Evolutionary conservation across 345 rosid genomes (phyloP).

Genomic region (Crucihimalaya himalaica): DNA sequence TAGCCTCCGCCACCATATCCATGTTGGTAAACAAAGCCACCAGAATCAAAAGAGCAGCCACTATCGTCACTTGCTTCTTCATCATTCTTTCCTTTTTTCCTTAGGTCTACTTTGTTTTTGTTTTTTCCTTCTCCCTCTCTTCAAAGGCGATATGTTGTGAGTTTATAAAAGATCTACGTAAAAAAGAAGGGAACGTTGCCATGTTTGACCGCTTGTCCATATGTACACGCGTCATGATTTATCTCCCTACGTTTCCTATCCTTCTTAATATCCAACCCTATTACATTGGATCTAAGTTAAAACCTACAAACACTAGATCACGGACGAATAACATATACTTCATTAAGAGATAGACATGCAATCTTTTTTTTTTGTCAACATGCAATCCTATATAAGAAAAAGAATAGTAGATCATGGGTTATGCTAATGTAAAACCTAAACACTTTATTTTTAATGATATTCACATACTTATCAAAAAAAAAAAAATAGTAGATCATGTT

Average conservation of each 20-base stretch:
- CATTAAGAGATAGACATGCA: too few relatives aligned
- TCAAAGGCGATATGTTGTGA: not conserved
- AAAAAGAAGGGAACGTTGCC: constrained; percentile 9
- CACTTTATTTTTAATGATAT: too few relatives aligned
- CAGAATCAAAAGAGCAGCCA: constrained; percentile 19
- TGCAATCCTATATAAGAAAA: too few relatives aligned
- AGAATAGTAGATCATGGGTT: too few relatives aligned
- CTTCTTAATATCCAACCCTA: not conserved
- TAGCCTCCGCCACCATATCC: constrained; percentile 29
- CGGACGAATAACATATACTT: not conserved
- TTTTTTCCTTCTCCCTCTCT: not conserved
- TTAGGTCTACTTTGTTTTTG: not conserved
- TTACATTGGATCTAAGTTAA: not conserved
- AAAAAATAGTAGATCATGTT: too few relatives aligned
- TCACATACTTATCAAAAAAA: too few relatives aligned
- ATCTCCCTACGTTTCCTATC: constrained; percentile 8
- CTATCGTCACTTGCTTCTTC: constrained; percentile 22
- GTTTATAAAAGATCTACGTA: not conserved
- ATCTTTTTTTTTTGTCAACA: too few relatives aligned
- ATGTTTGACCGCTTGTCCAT: constrained; percentile 26
- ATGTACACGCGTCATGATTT: constrained; percentile 28
- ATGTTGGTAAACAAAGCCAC: constrained; percentile 8
- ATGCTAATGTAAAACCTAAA: too few relatives aligned
- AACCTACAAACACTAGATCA: not conserved
- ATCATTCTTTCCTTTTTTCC: not conserved